Evolutionary conservation across 2,329 filamentous ascomycete species (phyloP), one percentile per base, ranked within the genome.

Genomic region (Aspergillus tubingensis): DNA sequence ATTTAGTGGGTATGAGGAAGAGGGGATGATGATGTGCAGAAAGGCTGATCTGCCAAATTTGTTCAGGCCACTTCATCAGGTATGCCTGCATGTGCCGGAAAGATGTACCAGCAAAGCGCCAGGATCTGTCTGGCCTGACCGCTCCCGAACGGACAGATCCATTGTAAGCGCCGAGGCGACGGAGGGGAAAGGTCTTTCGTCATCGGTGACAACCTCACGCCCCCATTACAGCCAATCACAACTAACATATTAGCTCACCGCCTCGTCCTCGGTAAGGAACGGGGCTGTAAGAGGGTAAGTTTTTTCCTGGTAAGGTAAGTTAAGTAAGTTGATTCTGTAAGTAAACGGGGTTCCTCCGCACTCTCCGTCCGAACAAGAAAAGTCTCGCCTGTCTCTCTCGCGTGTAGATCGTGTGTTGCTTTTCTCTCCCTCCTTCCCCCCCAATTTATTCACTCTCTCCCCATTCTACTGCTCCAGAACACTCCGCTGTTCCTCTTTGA

Each of bases 281-380:
- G n/a, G 17, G 52, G 39, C 39, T 23, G 36, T 32, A 55, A 27
- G 19, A 47, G 30, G 41, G 19, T 44, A 19, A 8, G 13, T 8
- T 25, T 17, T 23, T 44, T 21, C 41, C n/a, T 44, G 32, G 32
- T 36, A 36, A 36, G 32, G 32, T 36, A 36, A 36, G 11, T 36
- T 36, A 13, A 13, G 32, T 36, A 36, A 13, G 27, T 30, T 36
- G 11, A 36, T 36, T 13, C 32, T 36, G 32, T 36, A 36, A 54
- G 36, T 43, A 54, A 54, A 48, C 36, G 19, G 54, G 30, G 39
- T 52, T 41, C 49, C 36, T 55, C 51, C 49, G 54, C 48, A 57
- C 49, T 60, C 57, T 58, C 58, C 57, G 61, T 58, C 50, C 61
- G 51, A 56, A 47, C 59, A 58, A 57, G 48, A 58, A 44, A 58